Evolutionary conservation across 1,284 basidiomycete genomes (phyloP).

Genomic region (Rhodofomes roseus): DNA sequence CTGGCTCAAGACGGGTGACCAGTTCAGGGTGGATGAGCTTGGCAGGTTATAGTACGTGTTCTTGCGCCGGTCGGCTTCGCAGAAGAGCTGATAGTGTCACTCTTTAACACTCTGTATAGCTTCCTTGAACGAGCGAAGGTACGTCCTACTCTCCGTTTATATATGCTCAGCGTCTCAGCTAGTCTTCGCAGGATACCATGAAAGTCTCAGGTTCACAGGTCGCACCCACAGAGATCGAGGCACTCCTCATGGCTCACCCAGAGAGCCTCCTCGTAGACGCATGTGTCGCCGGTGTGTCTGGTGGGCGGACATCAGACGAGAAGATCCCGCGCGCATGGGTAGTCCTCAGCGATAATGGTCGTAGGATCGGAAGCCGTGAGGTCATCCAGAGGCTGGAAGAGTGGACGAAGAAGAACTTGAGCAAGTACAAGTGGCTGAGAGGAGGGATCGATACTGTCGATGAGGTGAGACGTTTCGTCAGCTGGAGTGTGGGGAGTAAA

Average conservation of each 20-base stretch:
- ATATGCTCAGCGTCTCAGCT: not conserved
- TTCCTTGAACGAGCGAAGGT: constrained; percentile 63
- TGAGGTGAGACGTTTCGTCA: constrained; percentile 38
- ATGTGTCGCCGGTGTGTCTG: constrained; percentile 66
- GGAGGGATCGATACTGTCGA: constrained; percentile 65
- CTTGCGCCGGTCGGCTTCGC: too few relatives aligned
- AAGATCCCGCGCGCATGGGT: constrained; percentile 72
- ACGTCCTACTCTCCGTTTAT: not conserved
- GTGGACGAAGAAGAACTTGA: constrained; percentile 59
- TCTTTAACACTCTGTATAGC: constrained; percentile 34
- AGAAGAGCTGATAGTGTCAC: not conserved
- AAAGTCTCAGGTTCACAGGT: constrained; percentile 75
- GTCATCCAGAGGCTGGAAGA: constrained; percentile 45
- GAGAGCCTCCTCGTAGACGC: constrained; percentile 55
- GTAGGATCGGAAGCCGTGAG: constrained; percentile 38
- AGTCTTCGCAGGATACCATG: constrained; percentile 51
- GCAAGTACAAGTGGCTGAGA: constrained; percentile 68
- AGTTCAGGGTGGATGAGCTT: constrained; percentile 53
- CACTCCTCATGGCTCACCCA: constrained; percentile 55
- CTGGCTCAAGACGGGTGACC: constrained; percentile 73
- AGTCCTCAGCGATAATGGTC: constrained; percentile 54
- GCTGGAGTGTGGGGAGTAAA: too few relatives aligned
- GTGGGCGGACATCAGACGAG: constrained; percentile 64
- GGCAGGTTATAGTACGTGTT: constrained; percentile 61
- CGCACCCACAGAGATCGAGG: constrained; percentile 71